Evolutionary conservation across 768 basidiomycete species (phyloP).

Genomic region (Mycena maculata): DNA sequence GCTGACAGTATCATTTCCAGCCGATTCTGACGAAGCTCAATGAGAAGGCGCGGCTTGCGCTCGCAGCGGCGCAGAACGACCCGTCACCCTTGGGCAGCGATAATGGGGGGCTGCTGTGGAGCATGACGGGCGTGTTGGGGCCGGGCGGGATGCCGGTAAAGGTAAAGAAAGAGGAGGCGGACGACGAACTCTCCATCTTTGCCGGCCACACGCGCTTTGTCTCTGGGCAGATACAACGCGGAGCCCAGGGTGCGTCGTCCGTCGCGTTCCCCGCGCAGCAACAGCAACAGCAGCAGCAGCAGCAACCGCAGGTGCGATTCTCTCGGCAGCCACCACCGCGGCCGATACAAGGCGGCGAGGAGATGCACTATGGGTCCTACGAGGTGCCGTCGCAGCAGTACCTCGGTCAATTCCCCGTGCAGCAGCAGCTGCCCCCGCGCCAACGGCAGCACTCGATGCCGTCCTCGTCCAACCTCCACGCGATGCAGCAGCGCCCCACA

Average conservation of each 20-base stretch:
- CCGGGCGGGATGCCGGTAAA: slow-evolving; percentile 28
- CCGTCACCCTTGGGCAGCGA: slow-evolving; percentile 45
- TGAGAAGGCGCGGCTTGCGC: slow-evolving; percentile 74
- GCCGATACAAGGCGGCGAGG: slow-evolving; percentile 27
- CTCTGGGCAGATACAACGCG: slow-evolving; percentile 52
- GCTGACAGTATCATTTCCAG: slow-evolving; percentile 46
- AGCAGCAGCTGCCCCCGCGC: slow-evolving; percentile 29
- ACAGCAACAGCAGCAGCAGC: slow-evolving; percentile 21
- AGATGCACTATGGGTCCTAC: slow-evolving; percentile 23
- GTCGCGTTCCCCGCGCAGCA: slow-evolving; percentile 26
- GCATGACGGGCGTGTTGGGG: slow-evolving; percentile 43
- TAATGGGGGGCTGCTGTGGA: slow-evolving; percentile 60
- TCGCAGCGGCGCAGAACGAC: slow-evolving; percentile 57
- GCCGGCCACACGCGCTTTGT: slow-evolving; percentile 75
- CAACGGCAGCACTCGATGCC: slow-evolving; percentile 31
- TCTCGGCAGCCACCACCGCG: not conserved
- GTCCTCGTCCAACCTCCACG: slow-evolving; percentile 31
- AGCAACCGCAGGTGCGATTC: slow-evolving; percentile 36
- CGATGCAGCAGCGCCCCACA: slow-evolving; percentile 8
- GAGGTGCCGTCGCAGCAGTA: slow-evolving; percentile 14
- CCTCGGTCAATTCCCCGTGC: slow-evolving; percentile 11
- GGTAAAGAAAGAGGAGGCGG: slow-evolving; percentile 60
- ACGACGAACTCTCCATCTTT: slow-evolving; percentile 78
- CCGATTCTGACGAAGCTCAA: slow-evolving; percentile 68
- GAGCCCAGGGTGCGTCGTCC: slow-evolving; percentile 16